These are phyloP conservation scores for Isatis tinctoria DNA, from an alignment of 345 rosid genomes.

Conservation along the genomic window DNA sequence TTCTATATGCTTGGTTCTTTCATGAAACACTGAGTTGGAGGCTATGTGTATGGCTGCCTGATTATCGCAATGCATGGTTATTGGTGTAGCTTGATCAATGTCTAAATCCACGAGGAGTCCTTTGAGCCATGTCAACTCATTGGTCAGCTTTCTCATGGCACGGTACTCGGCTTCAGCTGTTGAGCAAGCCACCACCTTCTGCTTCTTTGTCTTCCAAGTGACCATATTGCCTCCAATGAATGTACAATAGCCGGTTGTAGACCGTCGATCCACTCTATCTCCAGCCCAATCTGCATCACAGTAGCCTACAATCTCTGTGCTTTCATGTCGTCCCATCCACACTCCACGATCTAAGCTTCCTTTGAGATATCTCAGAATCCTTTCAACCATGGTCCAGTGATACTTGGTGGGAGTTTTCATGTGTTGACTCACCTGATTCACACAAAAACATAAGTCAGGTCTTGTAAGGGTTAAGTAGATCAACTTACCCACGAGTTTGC, in stretches of 20 bases:
- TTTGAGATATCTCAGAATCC: no score
- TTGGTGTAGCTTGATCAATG: no score
- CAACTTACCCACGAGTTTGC: no score
- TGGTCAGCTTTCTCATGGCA: not conserved
- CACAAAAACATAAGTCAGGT: not conserved
- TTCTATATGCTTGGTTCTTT: no score
- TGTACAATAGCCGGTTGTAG: not conserved
- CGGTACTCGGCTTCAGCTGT: not conserved
- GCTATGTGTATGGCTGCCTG: no score
- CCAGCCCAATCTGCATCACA: not conserved
- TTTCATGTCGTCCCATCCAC: not conserved
- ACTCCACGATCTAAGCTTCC: not conserved
- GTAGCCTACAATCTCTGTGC: not conserved
- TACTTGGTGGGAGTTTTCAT: not conserved
- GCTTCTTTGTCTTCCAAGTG: not conserved
- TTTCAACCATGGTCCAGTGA: not conserved
- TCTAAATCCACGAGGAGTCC: no score
- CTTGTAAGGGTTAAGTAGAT: not conserved
- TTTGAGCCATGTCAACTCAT: not conserved
- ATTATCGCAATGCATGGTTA: no score
- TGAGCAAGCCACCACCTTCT: no score
- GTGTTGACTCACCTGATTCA: not conserved
- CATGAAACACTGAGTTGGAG: no score
- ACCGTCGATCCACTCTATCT: not conserved
- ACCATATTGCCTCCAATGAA: not conserved